These are phyloP conservation scores for Cornus florida DNA, from an alignment of 148 eudicot genomes.

Conservation along the genomic window DNA sequence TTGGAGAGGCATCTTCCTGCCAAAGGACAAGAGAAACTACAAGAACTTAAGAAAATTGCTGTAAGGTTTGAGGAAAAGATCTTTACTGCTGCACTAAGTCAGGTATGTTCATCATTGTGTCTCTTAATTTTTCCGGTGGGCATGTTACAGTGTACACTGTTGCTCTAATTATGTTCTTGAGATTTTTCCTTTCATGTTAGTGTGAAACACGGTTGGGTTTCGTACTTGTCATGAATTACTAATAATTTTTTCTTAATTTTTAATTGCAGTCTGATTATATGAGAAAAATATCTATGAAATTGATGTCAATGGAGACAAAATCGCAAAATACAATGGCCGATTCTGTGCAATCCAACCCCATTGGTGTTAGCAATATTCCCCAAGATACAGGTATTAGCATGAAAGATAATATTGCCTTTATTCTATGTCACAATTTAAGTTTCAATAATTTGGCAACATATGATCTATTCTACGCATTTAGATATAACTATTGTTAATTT, in stretches of 20 bases:
- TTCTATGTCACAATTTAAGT: too few relatives aligned
- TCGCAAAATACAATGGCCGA: constrained; percentile 52
- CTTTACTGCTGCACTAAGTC: constrained; percentile 30
- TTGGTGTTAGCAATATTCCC: constrained; percentile 51
- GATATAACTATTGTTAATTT: too few relatives aligned
- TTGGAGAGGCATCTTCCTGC: constrained; percentile 78
- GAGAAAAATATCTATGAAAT: constrained; percentile 78
- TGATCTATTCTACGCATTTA: too few relatives aligned
- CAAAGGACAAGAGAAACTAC: constrained; percentile 69
- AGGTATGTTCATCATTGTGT: constrained; percentile 41
- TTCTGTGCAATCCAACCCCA: constrained; percentile 56
- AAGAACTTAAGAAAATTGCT: constrained; percentile 69
- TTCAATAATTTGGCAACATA: too few relatives aligned
- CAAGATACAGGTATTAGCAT: constrained; percentile 20
- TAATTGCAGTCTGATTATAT: constrained; percentile 79
- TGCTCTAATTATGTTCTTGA: not conserved
- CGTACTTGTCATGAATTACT: not conserved
- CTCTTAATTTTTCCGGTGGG: not conserved
- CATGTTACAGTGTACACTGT: not conserved
- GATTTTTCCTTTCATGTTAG: not conserved
- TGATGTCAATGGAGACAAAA: constrained; percentile 67
- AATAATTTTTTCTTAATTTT: constrained; percentile 1
- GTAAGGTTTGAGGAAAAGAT: constrained; percentile 78
- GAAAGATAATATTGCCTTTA: not conserved
- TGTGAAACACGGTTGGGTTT: not conserved